Conservation (phyloP, 2,329 filamentous ascomycete species). For the Fusarium devonianum region DNA sequence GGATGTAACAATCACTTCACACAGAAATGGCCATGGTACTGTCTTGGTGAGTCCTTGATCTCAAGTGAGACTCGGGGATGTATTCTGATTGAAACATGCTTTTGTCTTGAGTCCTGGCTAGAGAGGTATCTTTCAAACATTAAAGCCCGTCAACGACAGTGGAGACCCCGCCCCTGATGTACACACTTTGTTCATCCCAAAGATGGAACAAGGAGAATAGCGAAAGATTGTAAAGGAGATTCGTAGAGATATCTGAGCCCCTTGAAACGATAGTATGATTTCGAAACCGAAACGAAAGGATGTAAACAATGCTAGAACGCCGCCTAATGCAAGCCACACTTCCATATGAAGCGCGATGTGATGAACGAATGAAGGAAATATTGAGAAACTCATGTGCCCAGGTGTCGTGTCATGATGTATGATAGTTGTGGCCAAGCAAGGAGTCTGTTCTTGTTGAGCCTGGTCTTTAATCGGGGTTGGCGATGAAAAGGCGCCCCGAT, state of each 20-base stretch:
- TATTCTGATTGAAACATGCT: constrained; percentile 40
- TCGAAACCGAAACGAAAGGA: too few relatives aligned
- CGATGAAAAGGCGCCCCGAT: constrained; percentile 78
- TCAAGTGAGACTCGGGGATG: constrained; percentile 14
- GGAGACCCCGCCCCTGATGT: constrained; percentile 32
- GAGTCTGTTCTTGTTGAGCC: too few relatives aligned
- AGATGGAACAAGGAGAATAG: constrained; percentile 31
- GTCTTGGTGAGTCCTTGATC: constrained; percentile 19
- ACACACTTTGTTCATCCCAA: constrained; percentile 26
- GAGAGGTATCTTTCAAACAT: constrained; percentile 41
- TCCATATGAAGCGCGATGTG: constrained; percentile 23
- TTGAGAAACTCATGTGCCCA: constrained; percentile 21
- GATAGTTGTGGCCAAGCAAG: constrained; percentile 5
- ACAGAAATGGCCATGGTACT: not conserved
- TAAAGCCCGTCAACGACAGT: constrained; percentile 35
- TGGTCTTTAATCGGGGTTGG: constrained; percentile 74
- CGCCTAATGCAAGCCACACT: constrained; percentile 38
- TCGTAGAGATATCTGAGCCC: constrained; percentile 38
- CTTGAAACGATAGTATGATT: constrained; percentile 28
- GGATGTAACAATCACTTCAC: constrained; percentile 12
- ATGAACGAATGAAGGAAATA: constrained; percentile 31
- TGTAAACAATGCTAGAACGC: constrained; percentile 42
- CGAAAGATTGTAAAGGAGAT: constrained; percentile 33
- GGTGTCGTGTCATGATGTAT: constrained; percentile 11
- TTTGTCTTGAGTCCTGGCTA: constrained; percentile 39